Base-by-base conservation (phyloP, 768 basidiomycete species). In the Amanita pseudoporphyria region DNA sequence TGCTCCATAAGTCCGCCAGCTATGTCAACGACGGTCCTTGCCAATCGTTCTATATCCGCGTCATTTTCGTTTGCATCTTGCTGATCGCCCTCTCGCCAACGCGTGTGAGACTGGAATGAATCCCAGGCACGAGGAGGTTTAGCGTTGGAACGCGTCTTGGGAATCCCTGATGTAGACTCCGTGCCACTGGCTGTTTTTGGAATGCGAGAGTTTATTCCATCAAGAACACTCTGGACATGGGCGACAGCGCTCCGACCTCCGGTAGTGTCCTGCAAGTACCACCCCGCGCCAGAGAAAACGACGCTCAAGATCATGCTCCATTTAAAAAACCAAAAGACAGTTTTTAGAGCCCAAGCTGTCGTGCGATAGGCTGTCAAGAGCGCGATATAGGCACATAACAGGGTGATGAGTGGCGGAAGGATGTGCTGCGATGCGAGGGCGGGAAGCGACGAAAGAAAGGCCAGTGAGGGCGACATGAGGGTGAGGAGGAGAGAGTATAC, bases 361-460 rank as follows among this genome's bases (percentile, higher is more conserved):
- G 88, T 89, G 52, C 85, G 82, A 66, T 88, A 88, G 46, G 88
- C 64, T 60, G 80, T 86, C 36, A 81, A 53, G n/a, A 91, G 70
- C 3, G 85, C 84, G 52, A 88, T 72, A 64, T 90, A 91, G 16
- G 85, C 81, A 4, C 76, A 72, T 45, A 89, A 63, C 26, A 90
- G 63, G 52, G 77, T 82, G 58, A 91, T 77, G 59, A 89, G 65
- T 0, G 87, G 87, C 6, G 87, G 86, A 16, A 90, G 58, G 41
- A 88, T 60, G 24, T 73, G 74, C 60, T 88, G 81, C 5, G 71
- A 68, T 77, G 70, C 55, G 70, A 66, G 30, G 80, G 81, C 52
- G 71, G 67, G 42, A 73, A 72, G 50, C 5, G 81, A 70, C 6
- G 72, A 68, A 54, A 72, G 43, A 38, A 84, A 65, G 3, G 76